Percentiles rank a stretch among this genome's conserved stretches.
Conservation (phyloP, 2,329 filamentous ascomycete genomes). For the Niveomyces coronatus region DNA sequence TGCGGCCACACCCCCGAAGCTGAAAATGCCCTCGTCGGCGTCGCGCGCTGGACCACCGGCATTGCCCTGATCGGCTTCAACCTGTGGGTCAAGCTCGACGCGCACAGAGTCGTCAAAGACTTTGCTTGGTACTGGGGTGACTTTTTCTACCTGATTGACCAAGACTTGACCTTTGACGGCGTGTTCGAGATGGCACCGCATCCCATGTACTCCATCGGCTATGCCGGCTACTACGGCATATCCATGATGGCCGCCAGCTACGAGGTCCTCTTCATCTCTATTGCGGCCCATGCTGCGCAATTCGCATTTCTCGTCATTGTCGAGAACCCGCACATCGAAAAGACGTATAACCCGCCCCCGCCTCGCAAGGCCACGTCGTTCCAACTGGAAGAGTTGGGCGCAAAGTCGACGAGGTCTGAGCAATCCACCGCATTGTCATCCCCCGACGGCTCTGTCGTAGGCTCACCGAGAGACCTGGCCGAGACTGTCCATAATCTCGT, state of each 20-base stretch:
- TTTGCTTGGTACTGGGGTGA: slow-evolving; percentile 99
- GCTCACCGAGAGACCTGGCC: slow-evolving; percentile 33
- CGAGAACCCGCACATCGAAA: slow-evolving; percentile 96
- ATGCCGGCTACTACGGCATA: slow-evolving; percentile 96
- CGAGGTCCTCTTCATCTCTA: slow-evolving; percentile 92
- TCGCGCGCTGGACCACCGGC: slow-evolving; percentile 69
- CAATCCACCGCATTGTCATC: slow-evolving; percentile 11
- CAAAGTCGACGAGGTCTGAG: slow-evolving; percentile 18
- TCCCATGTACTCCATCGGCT: slow-evolving; percentile 98
- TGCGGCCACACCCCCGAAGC: slow-evolving; percentile 66
- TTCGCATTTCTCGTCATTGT: slow-evolving; percentile 86
- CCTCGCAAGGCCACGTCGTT: slow-evolving; percentile 52
- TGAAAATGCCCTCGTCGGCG: slow-evolving; percentile 59
- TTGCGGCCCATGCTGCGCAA: slow-evolving; percentile 86
- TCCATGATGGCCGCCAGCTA: slow-evolving; percentile 98
- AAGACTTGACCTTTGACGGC: slow-evolving; percentile 94
- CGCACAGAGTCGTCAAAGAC: slow-evolving; percentile 95
- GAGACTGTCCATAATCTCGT: slow-evolving; percentile 72
- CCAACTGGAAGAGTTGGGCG: slow-evolving; percentile 22
- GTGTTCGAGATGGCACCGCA: slow-evolving; percentile 99
- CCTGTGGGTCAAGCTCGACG: slow-evolving; percentile 96
- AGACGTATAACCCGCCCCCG: slow-evolving; percentile 86
- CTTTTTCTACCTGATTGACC: slow-evolving; percentile 97
- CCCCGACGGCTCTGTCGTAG: slow-evolving; percentile 16
- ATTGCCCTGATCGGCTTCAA: slow-evolving; percentile 82